Evolutionary conservation across 768 basidiomycete genomes (phyloP).

Genomic region (Favolaschia claudopus): DNA sequence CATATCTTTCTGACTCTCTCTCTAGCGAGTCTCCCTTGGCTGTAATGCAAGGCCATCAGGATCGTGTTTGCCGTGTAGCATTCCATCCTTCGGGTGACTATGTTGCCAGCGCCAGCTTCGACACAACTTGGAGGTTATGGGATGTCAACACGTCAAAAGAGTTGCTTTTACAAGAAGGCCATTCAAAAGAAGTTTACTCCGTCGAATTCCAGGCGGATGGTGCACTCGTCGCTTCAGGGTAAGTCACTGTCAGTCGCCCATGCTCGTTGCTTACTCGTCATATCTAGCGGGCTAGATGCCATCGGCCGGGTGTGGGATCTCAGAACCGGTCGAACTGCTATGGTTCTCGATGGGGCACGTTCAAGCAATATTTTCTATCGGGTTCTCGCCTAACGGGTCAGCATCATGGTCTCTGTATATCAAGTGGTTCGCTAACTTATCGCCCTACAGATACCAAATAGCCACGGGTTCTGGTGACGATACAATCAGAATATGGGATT

Average conservation of each 20-base stretch:
- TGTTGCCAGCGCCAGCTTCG: conserved; percentile 94
- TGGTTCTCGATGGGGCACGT: conserved; percentile 99
- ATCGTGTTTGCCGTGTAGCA: conserved; percentile 90
- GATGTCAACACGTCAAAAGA: conserved; percentile 86
- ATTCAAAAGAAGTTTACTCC: conserved; percentile 95
- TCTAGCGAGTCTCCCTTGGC: conserved; percentile 86
- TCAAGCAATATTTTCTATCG: conserved; percentile 88
- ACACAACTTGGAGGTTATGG: conserved; percentile 98
- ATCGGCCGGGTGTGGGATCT: conserved; percentile 98
- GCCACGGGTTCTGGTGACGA: conserved; percentile 98
- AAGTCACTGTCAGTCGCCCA: conserved; percentile 32
- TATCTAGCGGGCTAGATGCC: conserved; percentile 87
- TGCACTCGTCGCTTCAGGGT: conserved; percentile 93
- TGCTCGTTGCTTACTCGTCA: background rate
- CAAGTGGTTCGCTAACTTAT: conserved; percentile 16
- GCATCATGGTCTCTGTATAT: conserved; percentile 31
- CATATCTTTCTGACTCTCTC: conserved; percentile 10
- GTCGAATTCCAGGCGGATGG: conserved; percentile 98
- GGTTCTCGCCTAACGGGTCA: conserved; percentile 96
- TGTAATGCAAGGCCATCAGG: conserved; percentile 86
- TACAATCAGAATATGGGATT: conserved; percentile 98
- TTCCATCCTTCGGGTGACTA: conserved; percentile 97
- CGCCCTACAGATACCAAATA: conserved; percentile 82
- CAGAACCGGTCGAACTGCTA: conserved; percentile 92
- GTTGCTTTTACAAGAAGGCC: conserved; percentile 92